These are phyloP conservation scores for Radiomyces spectabilis DNA, from an alignment of 192 early-diverging fungal species.

Conservation along the genomic window DNA sequence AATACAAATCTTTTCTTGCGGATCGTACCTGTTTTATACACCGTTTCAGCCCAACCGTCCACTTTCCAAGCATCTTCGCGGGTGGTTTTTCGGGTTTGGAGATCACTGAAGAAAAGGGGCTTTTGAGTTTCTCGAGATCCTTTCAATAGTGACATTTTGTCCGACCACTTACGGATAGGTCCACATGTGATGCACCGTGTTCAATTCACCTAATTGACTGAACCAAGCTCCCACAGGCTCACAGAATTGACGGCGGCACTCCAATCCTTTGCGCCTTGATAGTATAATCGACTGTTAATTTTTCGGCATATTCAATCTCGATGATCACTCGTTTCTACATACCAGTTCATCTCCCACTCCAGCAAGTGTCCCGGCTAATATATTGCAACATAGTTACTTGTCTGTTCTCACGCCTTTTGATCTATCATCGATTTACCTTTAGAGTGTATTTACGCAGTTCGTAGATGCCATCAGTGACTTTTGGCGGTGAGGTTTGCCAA, in stretches of 20 bases:
- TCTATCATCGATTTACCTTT: slow-evolving; percentile 34
- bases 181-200: slow-evolving; percentile 86
- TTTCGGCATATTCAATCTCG: too few species aligned
- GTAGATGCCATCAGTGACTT: slow-evolving; percentile 76
- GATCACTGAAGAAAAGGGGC: slow-evolving; percentile 60
- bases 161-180: slow-evolving; percentile 16
- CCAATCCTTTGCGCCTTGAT: slow-evolving; percentile 71
- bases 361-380: slow-evolving; percentile 76
- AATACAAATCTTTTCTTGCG: background rate
- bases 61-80: slow-evolving; percentile 91
- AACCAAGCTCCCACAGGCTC: slow-evolving; percentile 97
- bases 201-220: slow-evolving; percentile 79
- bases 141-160: background rate
- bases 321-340: slow-evolving; percentile 6
- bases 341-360: slow-evolving; percentile 90
- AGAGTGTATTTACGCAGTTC: slow-evolving; percentile 85
- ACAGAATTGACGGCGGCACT: slow-evolving; percentile 80
- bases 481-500: slow-evolving; percentile 77
- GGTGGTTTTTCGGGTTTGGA: slow-evolving; percentile 82
- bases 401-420: too few species aligned
- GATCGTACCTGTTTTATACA: slow-evolving; percentile 70
- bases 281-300: background rate
- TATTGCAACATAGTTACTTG: too few species aligned
- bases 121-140: too few species aligned
- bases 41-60: slow-evolving; percentile 90